Evolutionary conservation across 176 grass and related monocot species (phyloP).

Genomic region (Zea mays): Zm-B73-REFERENCE-NAM-5.0 NC_050098.1:213279001-213279500

Average conservation of each 20-base stretch:
- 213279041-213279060: constrained; percentile 56
- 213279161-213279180: constrained; percentile 71
- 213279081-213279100: constrained; percentile 50
- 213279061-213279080: constrained; percentile 51
- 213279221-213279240: constrained; percentile 52
- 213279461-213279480: constrained; percentile 94
- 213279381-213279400: constrained; percentile 89
- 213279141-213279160: constrained; percentile 73
- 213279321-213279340: constrained; percentile 96
- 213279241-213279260: constrained; percentile 60
- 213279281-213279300: constrained; percentile 94
- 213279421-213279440: constrained; percentile 72
- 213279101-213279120: constrained; percentile 79
- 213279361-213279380: constrained; percentile 76
- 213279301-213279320: constrained; percentile 83
- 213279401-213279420: constrained; percentile 84
- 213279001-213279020: constrained; percentile 73
- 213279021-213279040: constrained; percentile 83
- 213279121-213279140: constrained; percentile 91
- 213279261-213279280: constrained; percentile 69
- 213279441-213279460: constrained; percentile 82
- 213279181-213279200: constrained; percentile 77
- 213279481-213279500: constrained; percentile 72
- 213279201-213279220: constrained; percentile 65
- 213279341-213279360: constrained; percentile 81